A percentile compares a stretch with the other conserved stretches of the same genome.
Conservation (phyloP, 2,329 filamentous ascomycete species). For the Cytospora leucostoma region DNA sequence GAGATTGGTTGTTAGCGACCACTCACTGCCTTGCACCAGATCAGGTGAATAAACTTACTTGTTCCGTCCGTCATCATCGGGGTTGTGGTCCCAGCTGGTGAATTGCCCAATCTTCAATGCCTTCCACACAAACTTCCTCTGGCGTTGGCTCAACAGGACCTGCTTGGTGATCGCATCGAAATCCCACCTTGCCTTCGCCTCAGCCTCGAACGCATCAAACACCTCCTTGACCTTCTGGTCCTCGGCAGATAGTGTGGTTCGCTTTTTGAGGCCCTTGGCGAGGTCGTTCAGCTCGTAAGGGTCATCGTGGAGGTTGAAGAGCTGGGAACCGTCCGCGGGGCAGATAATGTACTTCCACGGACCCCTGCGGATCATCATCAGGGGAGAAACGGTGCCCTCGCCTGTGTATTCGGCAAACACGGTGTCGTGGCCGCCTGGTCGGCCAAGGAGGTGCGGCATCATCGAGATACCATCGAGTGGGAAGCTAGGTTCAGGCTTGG, state of each 20-base stretch:
- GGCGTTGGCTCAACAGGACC: slow-evolving; percentile 76
- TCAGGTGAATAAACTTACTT: slow-evolving; percentile 51
- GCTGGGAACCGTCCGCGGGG: slow-evolving; percentile 78
- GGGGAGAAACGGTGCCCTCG: slow-evolving; percentile 83
- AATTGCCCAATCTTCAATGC: slow-evolving; percentile 76
- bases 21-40: neutral
- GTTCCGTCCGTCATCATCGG: slow-evolving; percentile 66
- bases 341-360: slow-evolving; percentile 91
- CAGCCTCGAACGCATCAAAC: slow-evolving; percentile 68
- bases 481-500: slow-evolving; percentile 67
- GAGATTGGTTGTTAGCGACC: neutral
- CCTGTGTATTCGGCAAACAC: slow-evolving; percentile 96
- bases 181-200: slow-evolving; percentile 78
- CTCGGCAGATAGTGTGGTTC: slow-evolving; percentile 39
- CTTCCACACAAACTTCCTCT: slow-evolving; percentile 75
- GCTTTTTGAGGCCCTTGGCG: slow-evolving; percentile 48
- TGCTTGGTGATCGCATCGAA: slow-evolving; percentile 74
- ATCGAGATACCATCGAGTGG: slow-evolving; percentile 85
- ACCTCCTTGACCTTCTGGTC: slow-evolving; percentile 51
- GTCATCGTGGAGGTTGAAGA: slow-evolving; percentile 78
- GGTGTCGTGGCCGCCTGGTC: slow-evolving; percentile 72
- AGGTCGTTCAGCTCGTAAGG: slow-evolving; percentile 78
- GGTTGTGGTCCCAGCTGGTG: slow-evolving; percentile 85
- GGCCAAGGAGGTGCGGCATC: slow-evolving; percentile 71
- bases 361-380: slow-evolving; percentile 92